phyloP scores from a whole-genome alignment of 176 grass and related monocot species.

The Lolium rigidum region DNA sequence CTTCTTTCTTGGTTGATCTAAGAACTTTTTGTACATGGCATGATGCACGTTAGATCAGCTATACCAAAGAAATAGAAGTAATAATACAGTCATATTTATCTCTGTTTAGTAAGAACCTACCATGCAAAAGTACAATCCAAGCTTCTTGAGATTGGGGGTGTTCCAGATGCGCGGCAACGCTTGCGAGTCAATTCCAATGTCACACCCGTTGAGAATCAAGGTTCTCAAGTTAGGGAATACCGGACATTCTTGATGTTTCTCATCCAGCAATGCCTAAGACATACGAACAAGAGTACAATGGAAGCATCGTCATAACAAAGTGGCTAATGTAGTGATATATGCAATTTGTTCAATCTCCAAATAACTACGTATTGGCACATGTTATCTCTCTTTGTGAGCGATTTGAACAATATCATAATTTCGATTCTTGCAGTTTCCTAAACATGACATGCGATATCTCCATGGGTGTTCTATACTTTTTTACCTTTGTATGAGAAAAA shows the following conservation, averaged over 20 bases:
- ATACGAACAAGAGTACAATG: background rate
- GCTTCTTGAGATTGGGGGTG: conserved; percentile 1
- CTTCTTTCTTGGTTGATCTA: background rate
- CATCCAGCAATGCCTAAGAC: conserved; percentile 9
- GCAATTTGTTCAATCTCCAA: background rate
- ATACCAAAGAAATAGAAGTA: background rate
- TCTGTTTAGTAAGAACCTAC: background rate
- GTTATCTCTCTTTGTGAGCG: background rate
- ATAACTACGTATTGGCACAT: background rate
- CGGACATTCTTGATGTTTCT: background rate
- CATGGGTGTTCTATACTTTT: background rate
- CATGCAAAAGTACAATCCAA: conserved; percentile 26
- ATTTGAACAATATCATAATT: background rate
- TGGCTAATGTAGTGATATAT: background rate
- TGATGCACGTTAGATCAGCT: background rate
- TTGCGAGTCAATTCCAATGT: background rate
- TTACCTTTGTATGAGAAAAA: background rate
- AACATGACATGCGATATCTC: background rate
- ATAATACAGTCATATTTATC: background rate
- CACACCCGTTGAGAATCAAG: background rate
- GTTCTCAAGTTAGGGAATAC: conserved; percentile 9
- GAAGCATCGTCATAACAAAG: background rate
- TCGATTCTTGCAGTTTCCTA: background rate
- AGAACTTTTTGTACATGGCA: background rate
- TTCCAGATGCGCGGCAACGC: conserved; percentile 10